Evolutionary conservation across 257 asterid genomes (phyloP).

Genomic region (Pogostemon cablin): DNA sequence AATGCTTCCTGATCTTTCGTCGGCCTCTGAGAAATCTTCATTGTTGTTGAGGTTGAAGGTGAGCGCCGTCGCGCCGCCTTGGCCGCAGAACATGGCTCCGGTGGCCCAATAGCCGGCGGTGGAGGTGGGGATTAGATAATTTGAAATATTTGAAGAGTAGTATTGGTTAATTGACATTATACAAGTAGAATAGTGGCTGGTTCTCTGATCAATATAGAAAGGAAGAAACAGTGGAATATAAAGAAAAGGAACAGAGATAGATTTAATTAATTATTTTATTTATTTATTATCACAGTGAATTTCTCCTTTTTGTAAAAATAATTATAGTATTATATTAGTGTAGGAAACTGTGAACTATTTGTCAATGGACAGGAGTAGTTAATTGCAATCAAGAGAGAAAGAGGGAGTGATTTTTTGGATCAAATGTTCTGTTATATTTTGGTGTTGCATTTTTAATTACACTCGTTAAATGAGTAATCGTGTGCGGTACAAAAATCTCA

Average conservation of each 20-base stretch:
- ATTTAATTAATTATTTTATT: background rate
- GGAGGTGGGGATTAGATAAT: conserved; percentile 10
- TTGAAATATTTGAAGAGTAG: conserved; percentile 21
- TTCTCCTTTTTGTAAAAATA: conserved; percentile 27
- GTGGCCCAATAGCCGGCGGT: conserved; percentile 10
- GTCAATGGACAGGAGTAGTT: background rate
- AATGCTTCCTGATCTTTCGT: background rate
- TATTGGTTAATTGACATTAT: conserved; percentile 61
- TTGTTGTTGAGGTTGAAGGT: conserved; percentile 56
- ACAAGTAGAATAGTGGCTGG: background rate
- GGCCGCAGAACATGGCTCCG: conserved; percentile 16
- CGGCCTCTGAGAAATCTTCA: conserved; percentile 22
- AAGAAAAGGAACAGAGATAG: background rate
- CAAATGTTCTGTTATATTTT: too few relatives aligned
- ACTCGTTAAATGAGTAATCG: too few relatives aligned
- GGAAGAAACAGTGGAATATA: conserved; percentile 31
- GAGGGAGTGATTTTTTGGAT: background rate
- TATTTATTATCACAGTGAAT: background rate
- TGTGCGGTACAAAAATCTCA: too few relatives aligned
- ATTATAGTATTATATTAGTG: conserved; percentile 30
- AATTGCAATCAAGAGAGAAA: conserved; percentile 4
- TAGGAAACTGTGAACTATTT: conserved; percentile 29
- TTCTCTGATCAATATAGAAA: conserved; percentile 5
- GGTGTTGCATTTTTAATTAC: too few relatives aligned
- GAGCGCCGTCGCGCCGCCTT: conserved; percentile 2